Base-by-base conservation (phyloP, 129 eudicot species). In the Scalesia atractyloides region DNA sequence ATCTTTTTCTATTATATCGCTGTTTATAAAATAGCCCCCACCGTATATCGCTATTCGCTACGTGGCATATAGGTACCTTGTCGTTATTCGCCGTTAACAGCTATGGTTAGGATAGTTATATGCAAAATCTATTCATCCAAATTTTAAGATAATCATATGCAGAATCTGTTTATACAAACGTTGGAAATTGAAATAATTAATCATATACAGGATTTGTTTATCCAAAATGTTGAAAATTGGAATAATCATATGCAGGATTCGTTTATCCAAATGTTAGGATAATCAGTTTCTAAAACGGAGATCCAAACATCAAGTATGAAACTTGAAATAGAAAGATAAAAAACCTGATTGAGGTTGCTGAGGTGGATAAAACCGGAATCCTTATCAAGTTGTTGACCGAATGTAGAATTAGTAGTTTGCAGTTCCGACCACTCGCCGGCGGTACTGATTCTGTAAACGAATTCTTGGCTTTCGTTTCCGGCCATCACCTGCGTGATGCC, bases 361-460 rank as follows among this genome's bases (percentile, higher is more conserved):
- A 90, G 90, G 66, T 90, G 96, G 53, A 90, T 78, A 83, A 73
- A 90, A 24, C 79, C 76, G 15, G 93, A 84, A 24, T 89, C 70
- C 51, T 73, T 82, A 64, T 90, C 96, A 39, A 87, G 85, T 5
- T 87, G 79, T 30, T 84, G 84, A 5, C 96, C 96, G 7, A 80
- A 77, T 18, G 80, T 76, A 33, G 58, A 69, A 36, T 79, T 82
- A 50, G 41, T 88, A 3, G 36, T 74, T 79, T 81, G 93, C 48
- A 91, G 70, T 30, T 72, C 86, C 50, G 80, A 82, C 96, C 93
- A 91, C 76, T 91, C 97, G 30, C 66, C 84, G n/a, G 83, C 83
- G 10, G 93, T 84, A 79, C 93, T 88, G 72, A 91, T 91, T 77
- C 97, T 79, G 84, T 91, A 91, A 36, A 91, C 86, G 24, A 61